These are phyloP conservation scores for Yamadazyma friedrichii DNA, from an alignment of 1,139 yeast species.

Conservation along the genomic window DNA sequence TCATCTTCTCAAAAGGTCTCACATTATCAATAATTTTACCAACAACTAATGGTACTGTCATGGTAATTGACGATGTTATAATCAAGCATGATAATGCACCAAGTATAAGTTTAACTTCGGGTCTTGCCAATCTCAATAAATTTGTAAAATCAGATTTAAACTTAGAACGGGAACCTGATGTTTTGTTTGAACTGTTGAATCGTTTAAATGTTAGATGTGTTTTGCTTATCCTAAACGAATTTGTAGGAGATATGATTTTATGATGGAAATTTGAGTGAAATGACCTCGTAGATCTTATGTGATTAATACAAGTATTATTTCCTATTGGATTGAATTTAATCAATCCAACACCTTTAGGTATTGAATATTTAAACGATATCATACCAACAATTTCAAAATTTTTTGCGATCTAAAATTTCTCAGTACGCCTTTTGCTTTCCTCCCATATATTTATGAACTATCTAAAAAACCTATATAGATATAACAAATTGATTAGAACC, in stretches of 20 bases:
- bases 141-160: slow-evolving; percentile 23
- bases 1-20: slow-evolving; percentile 38
- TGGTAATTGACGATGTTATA: slow-evolving; percentile 46
- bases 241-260: too few relatives aligned
- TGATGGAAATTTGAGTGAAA: too few relatives aligned
- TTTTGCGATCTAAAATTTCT: too few relatives aligned
- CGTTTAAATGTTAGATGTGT: background rate
- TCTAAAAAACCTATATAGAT: background rate
- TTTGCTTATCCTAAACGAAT: too few relatives aligned
- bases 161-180: slow-evolving; percentile 5
- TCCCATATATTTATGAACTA: too few relatives aligned
- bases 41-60: slow-evolving; percentile 78
- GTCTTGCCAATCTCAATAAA: slow-evolving; percentile 35
- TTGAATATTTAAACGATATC: too few relatives aligned
- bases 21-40: slow-evolving; percentile 61
- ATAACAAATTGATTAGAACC: background rate
- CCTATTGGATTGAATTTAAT: too few relatives aligned
- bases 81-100: slow-evolving; percentile 64
- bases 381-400: too few relatives aligned
- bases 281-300: too few relatives aligned
- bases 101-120: slow-evolving; percentile 32
- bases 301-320: too few relatives aligned
- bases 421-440: too few relatives aligned
- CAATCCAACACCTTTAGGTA: too few relatives aligned
- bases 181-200: slow-evolving; percentile 2